These are phyloP conservation scores for Hypoxylon rubiginosum DNA, from an alignment of 2,329 filamentous ascomycete genomes.

Conservation along the genomic window DNA sequence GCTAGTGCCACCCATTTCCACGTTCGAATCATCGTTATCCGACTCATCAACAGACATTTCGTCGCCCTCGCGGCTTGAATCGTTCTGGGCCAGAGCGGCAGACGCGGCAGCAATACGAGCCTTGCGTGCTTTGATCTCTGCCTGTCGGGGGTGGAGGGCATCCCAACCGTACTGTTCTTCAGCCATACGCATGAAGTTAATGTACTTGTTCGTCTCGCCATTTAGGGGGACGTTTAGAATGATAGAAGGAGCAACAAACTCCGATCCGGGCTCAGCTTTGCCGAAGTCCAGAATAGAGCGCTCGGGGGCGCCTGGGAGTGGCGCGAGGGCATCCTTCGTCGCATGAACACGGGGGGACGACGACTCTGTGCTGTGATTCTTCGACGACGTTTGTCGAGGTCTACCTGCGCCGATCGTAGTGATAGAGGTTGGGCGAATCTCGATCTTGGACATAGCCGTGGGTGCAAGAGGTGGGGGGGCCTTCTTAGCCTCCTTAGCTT, in stretches of 20 bases:
- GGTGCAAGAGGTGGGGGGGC: slow-evolving; percentile 51
- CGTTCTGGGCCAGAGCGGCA: slow-evolving; percentile 84
- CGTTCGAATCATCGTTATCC: slow-evolving; percentile 82
- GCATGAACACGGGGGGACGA: slow-evolving; percentile 66
- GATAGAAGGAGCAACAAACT: slow-evolving; percentile 78
- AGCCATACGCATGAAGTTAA: slow-evolving; percentile 95
- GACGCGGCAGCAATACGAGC: slow-evolving; percentile 89
- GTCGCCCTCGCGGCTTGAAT: slow-evolving; percentile 77
- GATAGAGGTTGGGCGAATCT: slow-evolving; percentile 53
- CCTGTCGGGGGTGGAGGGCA: slow-evolving; percentile 89
- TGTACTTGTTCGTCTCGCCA: slow-evolving; percentile 87
- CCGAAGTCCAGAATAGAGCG: slow-evolving; percentile 74
- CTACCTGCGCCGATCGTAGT: slow-evolving; percentile 52
- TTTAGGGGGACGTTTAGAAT: slow-evolving; percentile 85
- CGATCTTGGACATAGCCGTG: slow-evolving; percentile 48
- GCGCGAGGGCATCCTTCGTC: slow-evolving; percentile 60
- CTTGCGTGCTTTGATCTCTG: slow-evolving; percentile 88
- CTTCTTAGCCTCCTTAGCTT: slow-evolving; percentile 59
- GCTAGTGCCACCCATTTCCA: slow-evolving; percentile 83
- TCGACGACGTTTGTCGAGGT: slow-evolving; percentile 50
- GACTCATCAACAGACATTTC: slow-evolving; percentile 88
- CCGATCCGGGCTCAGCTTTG: slow-evolving; percentile 70
- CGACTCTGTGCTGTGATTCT: slow-evolving; percentile 56
- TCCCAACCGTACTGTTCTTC: slow-evolving; percentile 96
- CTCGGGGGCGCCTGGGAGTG: slow-evolving; percentile 56